Evolutionary conservation across 345 rosid species (phyloP).

Genomic region (Populus tremula): DNA sequence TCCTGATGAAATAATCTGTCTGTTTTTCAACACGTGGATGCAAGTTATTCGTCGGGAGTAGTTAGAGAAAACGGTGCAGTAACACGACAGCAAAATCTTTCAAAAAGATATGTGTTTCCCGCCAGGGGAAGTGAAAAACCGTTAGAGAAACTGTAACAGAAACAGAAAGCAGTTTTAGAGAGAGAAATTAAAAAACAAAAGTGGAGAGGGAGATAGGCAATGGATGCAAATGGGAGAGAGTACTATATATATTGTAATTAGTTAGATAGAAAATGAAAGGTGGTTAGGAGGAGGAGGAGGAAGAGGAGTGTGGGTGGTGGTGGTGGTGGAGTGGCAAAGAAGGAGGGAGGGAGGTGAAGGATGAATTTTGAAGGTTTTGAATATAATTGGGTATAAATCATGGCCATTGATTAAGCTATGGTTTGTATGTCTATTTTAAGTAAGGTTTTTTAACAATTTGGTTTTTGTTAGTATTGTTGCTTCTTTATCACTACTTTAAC

Average conservation of each 20-base stretch:
- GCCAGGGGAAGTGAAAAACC: background rate
- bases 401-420: conserved; percentile 3
- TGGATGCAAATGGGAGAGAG: background rate
- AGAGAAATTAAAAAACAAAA: background rate
- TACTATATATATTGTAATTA: background rate
- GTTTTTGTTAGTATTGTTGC: conserved; percentile 35
- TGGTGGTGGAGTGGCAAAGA: conserved; percentile 53
- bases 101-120: background rate
- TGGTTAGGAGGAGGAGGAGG: conserved; percentile 24
- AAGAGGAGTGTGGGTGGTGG: conserved; percentile 30
- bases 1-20: background rate
- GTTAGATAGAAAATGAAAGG: conserved; percentile 1
- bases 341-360: conserved; percentile 23
- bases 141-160: background rate
- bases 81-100: background rate
- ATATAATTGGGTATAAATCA: conserved; percentile 8
- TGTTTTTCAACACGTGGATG: background rate
- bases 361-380: background rate
- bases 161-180: background rate
- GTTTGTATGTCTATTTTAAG: conserved; percentile 20
- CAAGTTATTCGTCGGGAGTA: background rate
- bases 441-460: conserved; percentile 13
- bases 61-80: background rate
- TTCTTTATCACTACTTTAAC: conserved; percentile 65
- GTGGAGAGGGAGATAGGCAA: background rate